Evolutionary conservation across 257 asterid genomes (phyloP), one percentile per base, ranked within the genome.

Genomic region (Voacanga thouarsii): DNA sequence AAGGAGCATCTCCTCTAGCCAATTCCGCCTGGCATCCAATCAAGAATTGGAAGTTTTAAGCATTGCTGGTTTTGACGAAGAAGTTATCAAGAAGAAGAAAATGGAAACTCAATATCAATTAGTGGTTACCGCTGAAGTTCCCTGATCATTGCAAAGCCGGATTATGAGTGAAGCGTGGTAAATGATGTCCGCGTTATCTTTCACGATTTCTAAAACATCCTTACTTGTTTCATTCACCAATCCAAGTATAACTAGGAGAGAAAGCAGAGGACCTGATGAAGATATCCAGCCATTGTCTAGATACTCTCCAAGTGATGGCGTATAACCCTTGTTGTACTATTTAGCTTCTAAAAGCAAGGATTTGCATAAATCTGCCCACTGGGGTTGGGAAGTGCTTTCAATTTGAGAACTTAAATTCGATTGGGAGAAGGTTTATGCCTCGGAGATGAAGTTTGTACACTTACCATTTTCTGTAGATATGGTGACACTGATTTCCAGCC

Each of bases 1-100:
- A 88, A 41, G 92, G 86, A 0, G 89, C 91, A 56, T 92, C 92
- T 3, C 96, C 93, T 77, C 96, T 83, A 78, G 82, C 93, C 56
- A 82, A 41, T 68, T 90, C 97, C 30, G 84, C 92, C 97, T 90
- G 14, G 7, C 16, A 64, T 12, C 67, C 37, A 60, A 60, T 33
- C 12, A 60, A 59, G 39, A 26, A 10, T 24, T 60, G 3, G 4
- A 12, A 11, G 64, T 50, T 30, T 23, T 5, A n/a, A 33, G 47
- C 67, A 69, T 4, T 1, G 16, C 7, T 16, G 12, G 23, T 41
- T 4, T 37, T 64, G 6, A 33, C 37, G 45, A 21, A 0, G n/a
- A 53, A 33, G 12, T 21, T 16, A 12, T 18, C 24, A 55, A 21
- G 16, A 45, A 10, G 1, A 71, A 24, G 1, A 7, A 23, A 12